Evolutionary conservation across 192 early-diverging fungal genomes (phyloP), one percentile per base, ranked within the genome.

Genomic region (Coemansia sp.): DNA sequence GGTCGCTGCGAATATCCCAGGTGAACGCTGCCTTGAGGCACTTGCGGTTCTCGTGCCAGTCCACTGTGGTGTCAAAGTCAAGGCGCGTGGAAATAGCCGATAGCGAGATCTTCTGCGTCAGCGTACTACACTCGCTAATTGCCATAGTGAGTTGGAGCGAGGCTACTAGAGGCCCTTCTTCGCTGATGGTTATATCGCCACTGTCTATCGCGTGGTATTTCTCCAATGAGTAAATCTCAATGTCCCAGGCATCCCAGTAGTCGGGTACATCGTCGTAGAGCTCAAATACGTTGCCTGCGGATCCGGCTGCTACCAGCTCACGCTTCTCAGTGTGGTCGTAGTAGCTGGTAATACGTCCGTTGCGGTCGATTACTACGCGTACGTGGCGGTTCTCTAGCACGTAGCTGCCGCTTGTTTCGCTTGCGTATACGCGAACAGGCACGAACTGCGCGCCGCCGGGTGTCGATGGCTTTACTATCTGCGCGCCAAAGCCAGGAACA

Each of bases 1-100:
- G 72, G 71, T 98, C 96, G 52, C 88, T 86, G 44, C 66, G 63
- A 27, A 98, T 90, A 65, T 96, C 91, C 81, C 93, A 88, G 5
- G 92, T 89, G 73, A 97, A 97, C 64, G 97, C 94, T 0, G 95
- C 95, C 88, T 98, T 98, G 67, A 97, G 80, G 61, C 94, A 87
- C 73, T 90, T 86, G 60, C 94, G 86, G 73, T 89, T 94, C 74
- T 98, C 97, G 64, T 96, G 78, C 97, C 97, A 98, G 36, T 93
- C 89, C 10, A 95, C 91, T 29, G 89, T 81, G 65, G 86, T 96
- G 33, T 94, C 92, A 86, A 97, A 98, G 68, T 95, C 95, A 9
- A 98, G 72, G 10, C 89, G 83, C 16, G 76, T 84, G n/a, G 93
- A 93, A 1, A 72, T 70, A 0, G 94, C 91, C 1, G 85, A 87